Conservation (phyloP, 768 basidiomycete genomes). For the Mycena latifolia region DNA sequence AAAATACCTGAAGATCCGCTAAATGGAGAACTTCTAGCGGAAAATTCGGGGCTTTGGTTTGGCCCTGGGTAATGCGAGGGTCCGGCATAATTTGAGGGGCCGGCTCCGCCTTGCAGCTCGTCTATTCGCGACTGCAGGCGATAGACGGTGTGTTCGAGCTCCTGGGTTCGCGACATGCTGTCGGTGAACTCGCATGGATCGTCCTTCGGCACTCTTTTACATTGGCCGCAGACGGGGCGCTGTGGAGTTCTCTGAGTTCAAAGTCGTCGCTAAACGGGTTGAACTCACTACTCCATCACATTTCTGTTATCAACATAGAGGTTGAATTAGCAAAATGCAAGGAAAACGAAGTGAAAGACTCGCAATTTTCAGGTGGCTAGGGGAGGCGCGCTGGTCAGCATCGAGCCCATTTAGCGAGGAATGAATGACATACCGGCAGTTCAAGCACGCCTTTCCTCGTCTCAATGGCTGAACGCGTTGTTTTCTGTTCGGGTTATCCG, state of each 20-base stretch:
- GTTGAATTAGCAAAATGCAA: background rate
- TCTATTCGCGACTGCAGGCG: conserved; percentile 54
- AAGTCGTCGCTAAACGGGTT: rapidly evolving
- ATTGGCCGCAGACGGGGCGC: conserved; percentile 50
- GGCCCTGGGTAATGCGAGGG: conserved; percentile 10
- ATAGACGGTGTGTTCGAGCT: conserved; percentile 52
- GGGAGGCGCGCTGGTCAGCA: background rate
- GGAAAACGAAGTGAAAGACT: background rate
- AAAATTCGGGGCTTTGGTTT: too few relatives aligned
- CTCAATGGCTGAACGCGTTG: conserved; percentile 15
- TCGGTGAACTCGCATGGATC: conserved; percentile 63
- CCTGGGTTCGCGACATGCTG: conserved; percentile 49
- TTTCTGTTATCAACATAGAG: conserved; percentile 11
- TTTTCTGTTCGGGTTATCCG: background rate
- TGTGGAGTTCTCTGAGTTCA: background rate
- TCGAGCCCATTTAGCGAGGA: too few relatives aligned
- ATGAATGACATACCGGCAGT: conserved; percentile 32
- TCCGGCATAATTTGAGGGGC: conserved; percentile 31
- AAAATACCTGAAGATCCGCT: conserved; percentile 43
- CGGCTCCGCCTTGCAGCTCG: conserved; percentile 43
- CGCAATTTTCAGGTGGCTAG: conserved; percentile 20
- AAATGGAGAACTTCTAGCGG: conserved; percentile 26
- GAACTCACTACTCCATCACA: conserved; percentile 32
- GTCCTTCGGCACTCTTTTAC: conserved; percentile 49
- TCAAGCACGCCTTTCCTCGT: conserved; percentile 37